Conservation (phyloP, 345 rosid species). For the Camelina sativa region DNA sequence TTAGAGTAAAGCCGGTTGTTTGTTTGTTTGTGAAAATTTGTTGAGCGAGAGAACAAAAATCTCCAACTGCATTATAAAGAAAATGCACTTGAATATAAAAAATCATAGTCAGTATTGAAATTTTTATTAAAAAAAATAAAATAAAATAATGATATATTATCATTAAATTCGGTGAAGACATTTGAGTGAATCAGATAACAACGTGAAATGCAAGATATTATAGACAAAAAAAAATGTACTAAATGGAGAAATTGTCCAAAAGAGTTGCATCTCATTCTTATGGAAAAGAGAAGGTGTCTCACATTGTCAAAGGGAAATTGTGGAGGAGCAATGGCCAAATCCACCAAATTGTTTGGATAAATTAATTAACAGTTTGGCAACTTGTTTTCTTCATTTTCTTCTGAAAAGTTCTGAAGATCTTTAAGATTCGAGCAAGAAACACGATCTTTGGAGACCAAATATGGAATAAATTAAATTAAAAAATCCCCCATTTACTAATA, state of each 20-base stretch:
- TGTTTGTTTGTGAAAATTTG: not conserved
- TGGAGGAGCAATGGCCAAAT: conserved; percentile 36
- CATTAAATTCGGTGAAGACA: not conserved
- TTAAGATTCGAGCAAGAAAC: conserved; percentile 35
- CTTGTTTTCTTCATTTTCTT: conserved; percentile 38
- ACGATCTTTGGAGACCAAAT: conserved; percentile 27
- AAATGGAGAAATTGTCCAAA: conserved; percentile 28
- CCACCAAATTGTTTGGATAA: conserved; percentile 17
- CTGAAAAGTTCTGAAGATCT: conserved; percentile 22
- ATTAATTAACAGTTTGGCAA: conserved; percentile 38
- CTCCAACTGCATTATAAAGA: conserved; percentile 4
- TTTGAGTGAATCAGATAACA: conserved; percentile 14
- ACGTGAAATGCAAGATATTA: conserved; percentile 14
- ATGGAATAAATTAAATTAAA: not conserved
- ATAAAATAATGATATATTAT: not conserved
- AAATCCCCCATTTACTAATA: not conserved
- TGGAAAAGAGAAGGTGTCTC: conserved; percentile 9
- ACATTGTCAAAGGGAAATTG: conserved; percentile 36
- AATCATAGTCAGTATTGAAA: not conserved
- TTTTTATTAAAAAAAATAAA: too few relatives aligned
- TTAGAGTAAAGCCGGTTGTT: not conserved
- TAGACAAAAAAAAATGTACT: not conserved
- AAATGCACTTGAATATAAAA: not conserved
- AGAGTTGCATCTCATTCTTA: conserved; percentile 34
- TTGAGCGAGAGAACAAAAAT: not conserved